Conservation (phyloP, 371 early-diverging fungal species). For the Mortierella sp. region DNA sequence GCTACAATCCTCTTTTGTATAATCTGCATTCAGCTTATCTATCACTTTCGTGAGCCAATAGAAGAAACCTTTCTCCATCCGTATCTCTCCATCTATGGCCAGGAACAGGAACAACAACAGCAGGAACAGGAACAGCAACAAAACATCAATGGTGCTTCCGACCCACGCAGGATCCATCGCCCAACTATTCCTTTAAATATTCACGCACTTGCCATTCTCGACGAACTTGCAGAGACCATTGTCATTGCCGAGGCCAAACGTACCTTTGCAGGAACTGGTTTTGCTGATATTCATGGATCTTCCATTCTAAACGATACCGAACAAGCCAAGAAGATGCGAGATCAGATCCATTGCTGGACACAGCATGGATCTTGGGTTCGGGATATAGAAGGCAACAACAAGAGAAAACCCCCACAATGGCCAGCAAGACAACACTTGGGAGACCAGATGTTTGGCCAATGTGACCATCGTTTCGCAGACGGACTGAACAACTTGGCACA, state of each 20-base stretch:
- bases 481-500: conserved; percentile 20
- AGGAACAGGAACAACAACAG: conserved; percentile 3
- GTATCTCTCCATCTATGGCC: not conserved
- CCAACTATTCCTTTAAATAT: conserved; percentile 27
- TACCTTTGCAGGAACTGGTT: conserved; percentile 16
- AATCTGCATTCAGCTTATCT: conserved; percentile 20
- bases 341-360: conserved; percentile 53
- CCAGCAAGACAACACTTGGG: conserved; percentile 25
- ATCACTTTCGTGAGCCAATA: conserved; percentile 16
- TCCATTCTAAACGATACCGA: not conserved
- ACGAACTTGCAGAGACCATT: conserved; percentile 26
- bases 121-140: not conserved
- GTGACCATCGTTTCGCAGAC: conserved; percentile 33
- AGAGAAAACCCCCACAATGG: not conserved
- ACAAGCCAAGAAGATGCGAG: conserved; percentile 22
- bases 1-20: conserved; percentile 14
- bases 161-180: not conserved
- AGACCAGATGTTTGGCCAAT: conserved; percentile 19
- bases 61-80: not conserved
- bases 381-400: not conserved
- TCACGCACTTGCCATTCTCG: conserved; percentile 11
- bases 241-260: conserved; percentile 25
- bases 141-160: not conserved
- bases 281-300: conserved; percentile 26
- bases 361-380: conserved; percentile 40